A percentile compares a stretch with the other conserved stretches of the same genome.
These are phyloP conservation scores for Solanum chiquidenum DNA, from an alignment of 257 asterid genomes.

Conservation along the genomic window DNA sequence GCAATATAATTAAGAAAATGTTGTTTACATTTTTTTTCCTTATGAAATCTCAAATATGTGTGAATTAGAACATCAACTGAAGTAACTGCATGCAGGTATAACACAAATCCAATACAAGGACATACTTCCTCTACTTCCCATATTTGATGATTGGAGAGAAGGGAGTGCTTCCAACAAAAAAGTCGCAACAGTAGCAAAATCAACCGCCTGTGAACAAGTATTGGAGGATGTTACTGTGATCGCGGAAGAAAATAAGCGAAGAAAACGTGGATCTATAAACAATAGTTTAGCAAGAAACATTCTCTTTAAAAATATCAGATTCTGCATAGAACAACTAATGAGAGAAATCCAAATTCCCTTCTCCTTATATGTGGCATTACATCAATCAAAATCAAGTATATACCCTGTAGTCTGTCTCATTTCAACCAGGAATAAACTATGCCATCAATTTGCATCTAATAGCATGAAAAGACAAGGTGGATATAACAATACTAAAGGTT, in stretches of 20 bases:
- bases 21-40: not conserved
- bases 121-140: slow-evolving; percentile 44
- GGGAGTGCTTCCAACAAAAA: slow-evolving; percentile 76
- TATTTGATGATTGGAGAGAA: slow-evolving; percentile 40
- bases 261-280: not conserved
- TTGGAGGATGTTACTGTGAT: not conserved
- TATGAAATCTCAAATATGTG: not conserved
- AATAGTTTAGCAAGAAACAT: not conserved
- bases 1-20: not conserved
- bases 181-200: slow-evolving; percentile 69
- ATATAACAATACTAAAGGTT: not conserved
- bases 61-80: not conserved
- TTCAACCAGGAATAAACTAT: not conserved
- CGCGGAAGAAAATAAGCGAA: not conserved
- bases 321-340: not conserved
- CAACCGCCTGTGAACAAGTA: slow-evolving; percentile 50
- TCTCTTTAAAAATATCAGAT: not conserved
- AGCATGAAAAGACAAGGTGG: not conserved
- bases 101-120: slow-evolving; percentile 1
- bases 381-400: not conserved
- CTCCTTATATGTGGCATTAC: not conserved
- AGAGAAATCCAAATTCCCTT: not conserved
- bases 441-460: not conserved
- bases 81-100: not conserved
- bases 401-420: not conserved